Evolutionary conservation across 2,329 filamentous ascomycete genomes (phyloP).

Genomic region (Hymenoscyphus repandus): DNA sequence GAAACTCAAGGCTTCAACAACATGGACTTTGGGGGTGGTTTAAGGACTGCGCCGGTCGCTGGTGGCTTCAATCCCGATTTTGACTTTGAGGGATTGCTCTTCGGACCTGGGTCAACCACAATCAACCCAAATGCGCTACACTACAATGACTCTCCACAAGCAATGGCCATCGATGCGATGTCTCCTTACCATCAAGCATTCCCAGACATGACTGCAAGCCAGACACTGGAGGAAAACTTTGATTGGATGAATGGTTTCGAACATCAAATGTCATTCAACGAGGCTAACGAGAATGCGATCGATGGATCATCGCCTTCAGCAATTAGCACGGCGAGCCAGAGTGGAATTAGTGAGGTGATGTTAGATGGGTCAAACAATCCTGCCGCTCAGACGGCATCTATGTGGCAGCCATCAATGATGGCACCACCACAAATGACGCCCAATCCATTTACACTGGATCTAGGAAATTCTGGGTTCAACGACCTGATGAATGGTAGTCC

Average conservation of each 20-base stretch:
- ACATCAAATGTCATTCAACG: slow-evolving; percentile 65
- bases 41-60: slow-evolving; percentile 72
- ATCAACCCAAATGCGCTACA: slow-evolving; percentile 74
- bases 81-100: slow-evolving; percentile 65
- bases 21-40: slow-evolving; percentile 59
- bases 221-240: slow-evolving; percentile 69
- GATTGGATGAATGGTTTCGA: slow-evolving; percentile 85
- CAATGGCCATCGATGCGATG: slow-evolving; percentile 55
- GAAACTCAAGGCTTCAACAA: slow-evolving; percentile 68
- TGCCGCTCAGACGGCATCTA: slow-evolving; percentile 47
- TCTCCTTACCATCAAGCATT: slow-evolving; percentile 55
- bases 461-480: slow-evolving; percentile 68
- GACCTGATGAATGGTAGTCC: slow-evolving; percentile 69
- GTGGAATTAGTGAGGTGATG: slow-evolving; percentile 86
- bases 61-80: slow-evolving; percentile 62
- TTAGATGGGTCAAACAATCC: slow-evolving; percentile 72
- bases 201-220: slow-evolving; percentile 51
- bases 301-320: slow-evolving; percentile 94
- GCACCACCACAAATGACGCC: slow-evolving; percentile 60
- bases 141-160: slow-evolving; percentile 72
- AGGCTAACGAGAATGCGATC: slow-evolving; percentile 70
- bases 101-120: slow-evolving; percentile 59
- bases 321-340: slow-evolving; percentile 91
- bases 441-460: slow-evolving; percentile 69
- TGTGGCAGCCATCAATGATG: slow-evolving; percentile 68